Base-by-base conservation (phyloP, 495 filamentous ascomycete species). In the Aspergillus hancockii region DNA sequence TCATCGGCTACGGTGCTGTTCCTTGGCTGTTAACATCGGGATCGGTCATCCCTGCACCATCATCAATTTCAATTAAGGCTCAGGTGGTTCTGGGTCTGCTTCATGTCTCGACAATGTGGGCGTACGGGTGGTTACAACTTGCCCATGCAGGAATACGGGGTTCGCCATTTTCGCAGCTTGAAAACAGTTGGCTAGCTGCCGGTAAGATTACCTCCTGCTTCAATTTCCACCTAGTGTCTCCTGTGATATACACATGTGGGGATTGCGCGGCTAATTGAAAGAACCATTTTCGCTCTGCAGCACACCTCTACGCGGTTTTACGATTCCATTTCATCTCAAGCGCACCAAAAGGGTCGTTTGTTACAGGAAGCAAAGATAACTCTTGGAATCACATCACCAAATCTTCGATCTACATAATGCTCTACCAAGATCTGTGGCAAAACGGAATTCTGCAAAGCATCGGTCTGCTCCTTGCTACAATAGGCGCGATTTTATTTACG, bases 331-430 rank as follows among this genome's bases (percentile, higher is more conserved):
- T 71, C 13, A 41, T 72, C 12, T 63, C 71, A 8, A 64, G 46
- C 46, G 70, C 67, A 36, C 72, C 74, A 0, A 74, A 68, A 18
- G 73, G 73, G 2, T 76, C 74, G 0, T 74, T 75, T 40, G 69
- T 76, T 3, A 76, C 74, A 1, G 74, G 74, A 16, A 76, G 72
- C 58, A 69, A 52, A 0, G 65, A 59, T 1, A 75, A 76, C 45
- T 62, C 69, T 2, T 63, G 65, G 67, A 67, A 72, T 54, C 58
- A 30, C 40, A 51, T 34, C 45, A 46, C 58, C 16, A 23, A 31
- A 16, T 57, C 41, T 23, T 63, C 59, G 1, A 22, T 43, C 0
- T 67, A 25, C 30, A 62, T 49, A 51, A 59, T 49, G 40, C 25
- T 66, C 4, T 59, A 62, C 43, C 50, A 54, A 18, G 64, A 73